Base-by-base conservation (phyloP, 2,329 filamentous ascomycete species). In the Penicillium psychrosexuale region DNA sequence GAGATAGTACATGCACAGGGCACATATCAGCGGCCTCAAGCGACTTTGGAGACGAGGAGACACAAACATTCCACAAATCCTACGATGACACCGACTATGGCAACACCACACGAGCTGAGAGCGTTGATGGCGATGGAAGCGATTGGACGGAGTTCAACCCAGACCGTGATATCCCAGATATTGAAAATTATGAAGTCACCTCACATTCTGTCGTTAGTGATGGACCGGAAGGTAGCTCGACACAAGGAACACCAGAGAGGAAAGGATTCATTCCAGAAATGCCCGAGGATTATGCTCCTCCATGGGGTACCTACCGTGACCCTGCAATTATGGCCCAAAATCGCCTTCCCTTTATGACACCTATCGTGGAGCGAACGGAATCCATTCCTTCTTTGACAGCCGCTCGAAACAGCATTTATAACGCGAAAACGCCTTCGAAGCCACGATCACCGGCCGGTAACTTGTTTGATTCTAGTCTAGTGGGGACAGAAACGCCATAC, bases 321-420 rank as follows among this genome's bases (percentile, higher is more conserved):
- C 84, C 90, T 68, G 82, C 78, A 34, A 83, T 91, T 70, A 81
- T 87, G 72, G 91, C 91, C 56, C 95, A 97, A 67, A 96, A 92
- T 73, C 87, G 92, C 51, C 80, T 97, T 9, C 94, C 93, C 3
- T 99, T 97, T 72, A 97, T 99, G 94, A 99, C 94, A 0, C 94
- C 94, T 1, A 99, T 99, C 62, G 93, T 94, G 1, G 94, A 99
- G 73, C 87, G 91, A 65, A 99, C 94, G 0, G 94, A 99, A 73
- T 89, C 92, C 0, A 76, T 97, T 34, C 75, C 87, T 39, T 82
- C 83, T 5, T 85, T 28, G 80, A 84, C 49, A 75, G 80, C 61
- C 69, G 79, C 51, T 78, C 78, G 63, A 82, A 83, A 71, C 81
- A 82, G 61, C 82, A 82, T 71, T 78, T 85, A 71, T 66, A 81